A percentile compares a stretch with the other conserved stretches of the same genome.
These are phyloP conservation scores for Fusarium tricinctum DNA, from an alignment of 2,329 filamentous ascomycete genomes.

Conservation along the genomic window DNA sequence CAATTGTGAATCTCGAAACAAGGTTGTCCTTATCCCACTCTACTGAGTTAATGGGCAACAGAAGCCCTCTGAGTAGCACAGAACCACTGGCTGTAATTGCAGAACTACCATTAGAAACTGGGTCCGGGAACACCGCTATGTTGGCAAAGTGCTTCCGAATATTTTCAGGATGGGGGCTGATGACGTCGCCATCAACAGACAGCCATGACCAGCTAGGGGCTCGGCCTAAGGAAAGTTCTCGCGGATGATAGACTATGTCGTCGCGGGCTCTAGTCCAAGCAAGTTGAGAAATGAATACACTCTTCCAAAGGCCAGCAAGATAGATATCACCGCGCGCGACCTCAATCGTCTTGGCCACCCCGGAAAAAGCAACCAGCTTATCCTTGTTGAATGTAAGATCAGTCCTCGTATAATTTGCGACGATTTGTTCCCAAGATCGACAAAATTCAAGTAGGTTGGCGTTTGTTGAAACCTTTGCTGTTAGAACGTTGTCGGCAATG, in stretches of 20 bases:
- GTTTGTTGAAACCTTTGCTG: neutral
- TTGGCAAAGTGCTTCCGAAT: neutral
- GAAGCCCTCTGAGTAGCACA: neutral
- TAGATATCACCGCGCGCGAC: neutral
- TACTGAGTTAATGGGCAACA: neutral
- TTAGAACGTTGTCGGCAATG: neutral
- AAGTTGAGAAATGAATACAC: neutral
- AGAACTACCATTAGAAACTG: neutral
- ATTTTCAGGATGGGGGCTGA: neutral
- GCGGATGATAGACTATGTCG: neutral
- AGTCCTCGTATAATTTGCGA: neutral
- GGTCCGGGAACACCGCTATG: neutral
- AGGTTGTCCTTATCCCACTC: neutral
- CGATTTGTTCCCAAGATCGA: neutral
- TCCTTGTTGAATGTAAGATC: neutral
- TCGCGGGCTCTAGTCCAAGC: neutral
- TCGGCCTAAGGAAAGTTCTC: neutral
- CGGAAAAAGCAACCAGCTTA: constrained; percentile 12
- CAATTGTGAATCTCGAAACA: neutral
- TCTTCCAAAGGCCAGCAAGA: constrained; percentile 9
- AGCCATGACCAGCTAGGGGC: constrained; percentile 1
- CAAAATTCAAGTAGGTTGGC: neutral
- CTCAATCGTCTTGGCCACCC: neutral
- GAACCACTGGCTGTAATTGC: neutral
- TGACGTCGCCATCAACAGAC: neutral